Percentiles rank a stretch among this genome's conserved stretches.
Evolutionary conservation across 2,329 filamentous ascomycete species (phyloP).

Genomic region (Leptosphaerulina australis): DNA sequence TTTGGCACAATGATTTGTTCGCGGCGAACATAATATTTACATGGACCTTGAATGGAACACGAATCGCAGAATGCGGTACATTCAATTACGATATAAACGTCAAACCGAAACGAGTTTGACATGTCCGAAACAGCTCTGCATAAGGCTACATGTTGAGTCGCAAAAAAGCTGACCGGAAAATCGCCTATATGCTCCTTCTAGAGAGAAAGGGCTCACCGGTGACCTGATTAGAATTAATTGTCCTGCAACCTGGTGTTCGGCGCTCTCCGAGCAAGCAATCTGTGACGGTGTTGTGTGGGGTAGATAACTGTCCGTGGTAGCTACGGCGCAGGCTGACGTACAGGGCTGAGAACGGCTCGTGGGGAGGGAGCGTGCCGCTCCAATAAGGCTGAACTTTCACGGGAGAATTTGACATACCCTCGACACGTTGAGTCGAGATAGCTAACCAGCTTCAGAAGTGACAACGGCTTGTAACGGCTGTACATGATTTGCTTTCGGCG

Average conservation of each 20-base stretch:
- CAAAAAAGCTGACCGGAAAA: constrained; percentile 2
- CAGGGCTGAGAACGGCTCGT: constrained; percentile 7
- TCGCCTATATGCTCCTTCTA: background rate
- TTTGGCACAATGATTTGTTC: background rate
- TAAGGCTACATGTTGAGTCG: constrained; percentile 1
- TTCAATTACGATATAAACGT: constrained; percentile 1
- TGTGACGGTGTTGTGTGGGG: constrained; percentile 6
- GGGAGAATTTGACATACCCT: background rate
- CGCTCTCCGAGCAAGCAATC: background rate
- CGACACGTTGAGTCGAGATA: background rate
- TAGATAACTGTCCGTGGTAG: background rate
- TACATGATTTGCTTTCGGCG: constrained; percentile 1
- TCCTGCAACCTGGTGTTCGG: constrained; percentile 1
- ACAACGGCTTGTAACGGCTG: constrained; percentile 1
- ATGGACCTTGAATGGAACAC: background rate
- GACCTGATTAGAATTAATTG: constrained; percentile 1
- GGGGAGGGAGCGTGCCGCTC: constrained; percentile 1
- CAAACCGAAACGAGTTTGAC: background rate
- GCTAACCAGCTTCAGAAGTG: background rate
- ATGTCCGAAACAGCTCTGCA: background rate
- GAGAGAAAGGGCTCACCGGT: constrained; percentile 1
- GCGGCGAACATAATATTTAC: constrained; percentile 3
- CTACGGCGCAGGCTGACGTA: too few species aligned
- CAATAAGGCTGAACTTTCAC: constrained; percentile 1
- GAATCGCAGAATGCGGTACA: constrained; percentile 4